A percentile compares a stretch with the other conserved stretches of the same genome.
These are phyloP conservation scores for Limnomonas spitsbergensis DNA, from an alignment of 139 green algal genomes.

Conservation along the genomic window DNA sequence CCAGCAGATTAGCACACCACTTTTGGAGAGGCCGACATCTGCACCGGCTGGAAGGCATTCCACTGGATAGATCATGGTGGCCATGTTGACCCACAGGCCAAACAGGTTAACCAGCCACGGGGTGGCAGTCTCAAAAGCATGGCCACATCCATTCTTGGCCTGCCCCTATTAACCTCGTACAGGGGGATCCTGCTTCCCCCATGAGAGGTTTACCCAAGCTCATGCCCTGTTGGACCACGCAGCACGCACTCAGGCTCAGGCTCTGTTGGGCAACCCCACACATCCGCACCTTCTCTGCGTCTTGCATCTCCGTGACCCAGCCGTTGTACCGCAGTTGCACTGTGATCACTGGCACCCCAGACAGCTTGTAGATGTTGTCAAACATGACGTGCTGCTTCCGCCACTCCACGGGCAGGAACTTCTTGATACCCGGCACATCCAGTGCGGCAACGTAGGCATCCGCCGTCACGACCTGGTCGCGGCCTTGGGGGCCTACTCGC, in stretches of 20 bases:
- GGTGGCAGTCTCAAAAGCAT: no score
- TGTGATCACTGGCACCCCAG: conserved; percentile 94
- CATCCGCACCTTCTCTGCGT: conserved; percentile 34
- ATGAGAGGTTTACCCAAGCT: background rate
- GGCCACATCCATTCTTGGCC: no score
- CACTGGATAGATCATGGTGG: no score
- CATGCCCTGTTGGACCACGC: no score
- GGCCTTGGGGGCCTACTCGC: conserved; percentile 46
- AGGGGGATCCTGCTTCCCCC: background rate
- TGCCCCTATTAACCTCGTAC: no score
- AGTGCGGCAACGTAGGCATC: conserved; percentile 92
- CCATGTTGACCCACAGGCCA: no score
- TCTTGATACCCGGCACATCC: conserved; percentile 90
- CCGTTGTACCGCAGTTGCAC: conserved; percentile 95
- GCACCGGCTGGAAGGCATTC: no score
- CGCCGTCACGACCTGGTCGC: conserved; percentile 55
- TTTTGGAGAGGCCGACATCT: no score
- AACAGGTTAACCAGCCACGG: no score
- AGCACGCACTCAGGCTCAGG: no score
- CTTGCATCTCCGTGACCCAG: conserved; percentile 93
- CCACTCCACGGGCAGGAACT: conserved; percentile 67
- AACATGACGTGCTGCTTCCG: conserved; percentile 54
- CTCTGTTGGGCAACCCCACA: no score
- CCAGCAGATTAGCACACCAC: no score
- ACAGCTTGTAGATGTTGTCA: conserved; percentile 88